Percentiles rank a stretch among this genome's conserved stretches.
These are phyloP conservation scores for Camelina sativa DNA, from an alignment of 345 rosid species.

Conservation along the genomic window DNA sequence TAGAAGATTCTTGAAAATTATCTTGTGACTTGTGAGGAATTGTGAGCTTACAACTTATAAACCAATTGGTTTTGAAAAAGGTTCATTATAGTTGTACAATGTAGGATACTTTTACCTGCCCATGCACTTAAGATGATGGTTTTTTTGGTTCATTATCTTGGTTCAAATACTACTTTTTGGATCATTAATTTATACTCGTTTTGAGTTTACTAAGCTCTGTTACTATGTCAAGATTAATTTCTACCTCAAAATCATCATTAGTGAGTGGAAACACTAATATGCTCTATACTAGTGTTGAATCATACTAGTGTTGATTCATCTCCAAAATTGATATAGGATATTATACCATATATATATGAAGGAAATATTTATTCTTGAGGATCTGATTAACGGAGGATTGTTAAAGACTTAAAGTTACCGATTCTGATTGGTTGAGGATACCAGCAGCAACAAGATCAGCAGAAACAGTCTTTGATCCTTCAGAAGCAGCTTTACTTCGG, in stretches of 20 bases:
- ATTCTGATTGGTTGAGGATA: constrained; percentile 44
- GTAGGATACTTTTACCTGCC: neutral
- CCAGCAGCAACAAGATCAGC: constrained; percentile 93
- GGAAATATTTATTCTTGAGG: neutral
- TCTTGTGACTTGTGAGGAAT: too few relatives aligned
- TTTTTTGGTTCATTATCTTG: neutral
- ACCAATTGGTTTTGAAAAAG: neutral
- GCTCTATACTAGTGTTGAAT: neutral
- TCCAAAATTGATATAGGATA: neutral
- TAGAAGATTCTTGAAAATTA: too few relatives aligned
- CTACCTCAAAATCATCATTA: neutral
- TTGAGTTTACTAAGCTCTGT: neutral
- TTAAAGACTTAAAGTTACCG: neutral
- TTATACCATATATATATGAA: neutral
- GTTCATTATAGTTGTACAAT: neutral
- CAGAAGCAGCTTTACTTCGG: constrained; percentile 72
- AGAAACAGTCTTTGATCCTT: constrained; percentile 82
- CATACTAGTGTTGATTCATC: neutral
- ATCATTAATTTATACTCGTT: too few relatives aligned
- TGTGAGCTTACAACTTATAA: too few relatives aligned
- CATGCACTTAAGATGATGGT: neutral
- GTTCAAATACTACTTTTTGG: neutral
- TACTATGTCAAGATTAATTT: neutral
- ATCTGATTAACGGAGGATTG: neutral
- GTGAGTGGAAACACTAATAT: neutral